Conservation (phyloP, 306 rosid species). For the Quercus berberidifolia region DNA sequence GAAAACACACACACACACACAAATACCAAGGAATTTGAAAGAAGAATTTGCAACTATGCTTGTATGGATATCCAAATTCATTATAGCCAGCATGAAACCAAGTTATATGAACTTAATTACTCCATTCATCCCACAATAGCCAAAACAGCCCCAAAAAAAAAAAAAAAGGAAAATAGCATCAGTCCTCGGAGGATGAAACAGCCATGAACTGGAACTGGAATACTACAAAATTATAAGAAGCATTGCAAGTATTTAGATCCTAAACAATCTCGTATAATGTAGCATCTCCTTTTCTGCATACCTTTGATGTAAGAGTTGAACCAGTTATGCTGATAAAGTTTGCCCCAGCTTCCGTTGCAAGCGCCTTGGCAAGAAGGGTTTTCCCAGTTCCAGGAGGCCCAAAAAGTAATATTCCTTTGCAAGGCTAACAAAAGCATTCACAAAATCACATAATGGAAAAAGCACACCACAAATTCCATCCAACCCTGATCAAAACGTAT, state of each 20-base stretch:
- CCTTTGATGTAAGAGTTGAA: conserved; percentile 96
- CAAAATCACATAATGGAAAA: conserved; percentile 20
- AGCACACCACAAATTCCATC: conserved; percentile 5
- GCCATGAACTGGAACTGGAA: background rate
- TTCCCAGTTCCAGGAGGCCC: conserved; percentile 99
- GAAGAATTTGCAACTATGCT: background rate
- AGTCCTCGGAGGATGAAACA: too few species aligned
- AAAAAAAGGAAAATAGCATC: background rate
- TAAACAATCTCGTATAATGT: background rate
- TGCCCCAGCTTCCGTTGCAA: conserved; percentile 97
- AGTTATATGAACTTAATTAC: background rate
- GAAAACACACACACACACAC: background rate
- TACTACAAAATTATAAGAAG: background rate
- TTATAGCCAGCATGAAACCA: background rate
- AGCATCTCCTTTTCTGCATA: conserved; percentile 14
- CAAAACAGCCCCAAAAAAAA: background rate
- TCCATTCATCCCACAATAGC: background rate
- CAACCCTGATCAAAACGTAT: conserved; percentile 9
- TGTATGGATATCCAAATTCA: background rate
- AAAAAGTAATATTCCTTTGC: conserved; percentile 95
- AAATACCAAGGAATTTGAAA: background rate
- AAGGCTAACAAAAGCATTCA: conserved; percentile 55
- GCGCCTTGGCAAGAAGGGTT: conserved; percentile 98
- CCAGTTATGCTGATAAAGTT: conserved; percentile 97
- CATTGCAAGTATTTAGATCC: background rate